Evolutionary conservation across 164 flowering plant species (phyloP).

Genomic region (Platanus orientalis): DNA sequence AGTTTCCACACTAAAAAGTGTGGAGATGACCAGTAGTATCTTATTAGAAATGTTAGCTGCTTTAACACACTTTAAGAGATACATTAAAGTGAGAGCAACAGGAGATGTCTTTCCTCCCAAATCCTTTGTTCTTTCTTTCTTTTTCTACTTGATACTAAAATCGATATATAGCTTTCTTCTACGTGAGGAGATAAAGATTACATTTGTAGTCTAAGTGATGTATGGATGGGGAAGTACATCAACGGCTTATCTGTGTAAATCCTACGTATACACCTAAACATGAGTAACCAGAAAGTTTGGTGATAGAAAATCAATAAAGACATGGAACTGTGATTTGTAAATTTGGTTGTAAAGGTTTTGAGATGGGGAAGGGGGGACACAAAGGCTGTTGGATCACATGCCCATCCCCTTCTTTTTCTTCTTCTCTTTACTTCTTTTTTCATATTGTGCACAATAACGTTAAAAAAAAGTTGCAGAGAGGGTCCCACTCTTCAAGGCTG

Average conservation of each 20-base stretch:
- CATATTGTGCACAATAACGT: conserved; percentile 35
- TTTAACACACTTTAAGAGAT: neutral
- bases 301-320: conserved; percentile 30
- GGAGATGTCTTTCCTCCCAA: neutral
- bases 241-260: too few relatives aligned
- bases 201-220: neutral
- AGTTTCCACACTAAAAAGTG: conserved; percentile 3
- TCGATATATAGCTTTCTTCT: neutral
- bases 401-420: conserved; percentile 51
- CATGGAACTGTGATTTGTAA: conserved; percentile 17
- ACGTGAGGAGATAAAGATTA: neutral
- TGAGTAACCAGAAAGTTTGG: neutral
- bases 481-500: conserved; percentile 37
- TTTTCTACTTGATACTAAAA: neutral
- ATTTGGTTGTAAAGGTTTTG: conserved; percentile 3
- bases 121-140: too few relatives aligned
- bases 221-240: too few relatives aligned
- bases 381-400: conserved; percentile 91
- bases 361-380: conserved; percentile 35
- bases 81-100: neutral
- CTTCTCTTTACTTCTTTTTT: conserved; percentile 48
- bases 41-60: neutral
- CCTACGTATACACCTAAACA: too few relatives aligned
- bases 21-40: neutral
- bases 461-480: conserved; percentile 17